These are phyloP conservation scores for Rhizopus delemar DNA, from an alignment of 371 early-diverging fungal species.

Conservation along the genomic window DNA sequence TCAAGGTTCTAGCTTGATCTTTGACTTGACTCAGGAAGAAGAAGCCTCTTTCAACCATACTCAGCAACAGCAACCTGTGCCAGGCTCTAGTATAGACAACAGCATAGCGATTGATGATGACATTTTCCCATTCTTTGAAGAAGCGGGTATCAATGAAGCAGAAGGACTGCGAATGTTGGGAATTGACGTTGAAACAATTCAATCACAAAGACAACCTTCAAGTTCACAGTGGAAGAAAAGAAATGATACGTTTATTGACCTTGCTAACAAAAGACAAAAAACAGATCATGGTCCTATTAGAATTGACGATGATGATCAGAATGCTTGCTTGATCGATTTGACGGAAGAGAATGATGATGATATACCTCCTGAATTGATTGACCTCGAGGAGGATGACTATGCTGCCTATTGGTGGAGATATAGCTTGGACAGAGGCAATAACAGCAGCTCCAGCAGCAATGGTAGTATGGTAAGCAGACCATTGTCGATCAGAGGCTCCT, in stretches of 20 bases:
- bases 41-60: background rate
- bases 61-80: background rate
- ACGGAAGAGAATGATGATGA: slow-evolving; percentile 8
- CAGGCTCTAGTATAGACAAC: slow-evolving; percentile 7
- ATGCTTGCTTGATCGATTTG: slow-evolving; percentile 13
- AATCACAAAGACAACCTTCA: slow-evolving; percentile 6
- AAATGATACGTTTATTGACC: background rate
- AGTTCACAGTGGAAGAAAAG: background rate
- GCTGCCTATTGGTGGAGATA: background rate
- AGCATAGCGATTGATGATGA: slow-evolving; percentile 17
- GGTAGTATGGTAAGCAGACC: no score
- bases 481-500: no score
- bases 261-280: background rate
- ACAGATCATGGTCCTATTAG: background rate
- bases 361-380: background rate
- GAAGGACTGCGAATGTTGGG: slow-evolving; percentile 18
- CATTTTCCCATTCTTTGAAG: slow-evolving; percentile 21
- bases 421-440: background rate
- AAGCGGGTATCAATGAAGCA: slow-evolving; percentile 22
- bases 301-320: slow-evolving; percentile 13
- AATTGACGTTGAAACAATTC: slow-evolving; percentile 24
- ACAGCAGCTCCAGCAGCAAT: background rate
- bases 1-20: background rate
- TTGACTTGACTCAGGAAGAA: slow-evolving; percentile 24
- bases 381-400: background rate